phyloP scores from a whole-genome alignment of 2,329 filamentous ascomycete species.

The Arachnopeziza araneosa region DNA sequence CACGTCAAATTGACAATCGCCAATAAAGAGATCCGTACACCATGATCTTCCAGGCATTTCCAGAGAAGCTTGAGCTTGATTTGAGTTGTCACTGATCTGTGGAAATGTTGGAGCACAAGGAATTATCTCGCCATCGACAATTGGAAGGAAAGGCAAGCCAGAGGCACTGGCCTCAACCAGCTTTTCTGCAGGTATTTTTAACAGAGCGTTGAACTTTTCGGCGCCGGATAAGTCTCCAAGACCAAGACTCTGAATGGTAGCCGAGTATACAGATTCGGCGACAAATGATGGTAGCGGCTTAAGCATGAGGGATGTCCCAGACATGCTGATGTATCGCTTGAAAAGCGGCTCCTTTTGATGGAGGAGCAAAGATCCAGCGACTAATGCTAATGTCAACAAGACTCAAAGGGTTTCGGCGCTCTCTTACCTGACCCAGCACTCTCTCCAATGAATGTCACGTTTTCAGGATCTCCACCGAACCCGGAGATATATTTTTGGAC shows the following conservation, averaged over 20 bases:
- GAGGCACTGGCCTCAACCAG: slow-evolving; percentile 33
- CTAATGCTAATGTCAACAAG: neutral
- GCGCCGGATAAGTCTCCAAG: slow-evolving; percentile 33
- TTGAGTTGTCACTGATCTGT: slow-evolving; percentile 1
- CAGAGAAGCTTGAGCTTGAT: slow-evolving; percentile 12
- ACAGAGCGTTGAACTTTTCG: slow-evolving; percentile 37
- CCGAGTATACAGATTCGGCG: slow-evolving; percentile 38
- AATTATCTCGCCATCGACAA: slow-evolving; percentile 40
- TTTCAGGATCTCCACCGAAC: slow-evolving; percentile 54
- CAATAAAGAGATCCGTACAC: slow-evolving; percentile 42
- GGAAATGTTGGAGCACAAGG: slow-evolving; percentile 22
- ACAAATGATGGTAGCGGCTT: slow-evolving; percentile 33
- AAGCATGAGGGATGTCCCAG: slow-evolving; percentile 39
- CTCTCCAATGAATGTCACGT: slow-evolving; percentile 56
- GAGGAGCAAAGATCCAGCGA: slow-evolving; percentile 31
- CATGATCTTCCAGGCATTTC: slow-evolving; percentile 37
- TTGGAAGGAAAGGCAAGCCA: slow-evolving; percentile 31
- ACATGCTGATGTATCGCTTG: slow-evolving; percentile 37
- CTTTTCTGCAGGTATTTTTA: slow-evolving; percentile 36
- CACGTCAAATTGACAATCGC: slow-evolving; percentile 43
- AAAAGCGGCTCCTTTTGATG: slow-evolving; percentile 36
- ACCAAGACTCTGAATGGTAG: slow-evolving; percentile 35
- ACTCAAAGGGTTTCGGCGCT: slow-evolving; percentile 25
- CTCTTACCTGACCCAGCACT: slow-evolving; percentile 46
- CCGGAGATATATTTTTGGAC: slow-evolving; percentile 51